These are phyloP conservation scores for Odonthalia washingtoniensis DNA, from an alignment of 31 red algal species.

Conservation along the genomic window DNA sequence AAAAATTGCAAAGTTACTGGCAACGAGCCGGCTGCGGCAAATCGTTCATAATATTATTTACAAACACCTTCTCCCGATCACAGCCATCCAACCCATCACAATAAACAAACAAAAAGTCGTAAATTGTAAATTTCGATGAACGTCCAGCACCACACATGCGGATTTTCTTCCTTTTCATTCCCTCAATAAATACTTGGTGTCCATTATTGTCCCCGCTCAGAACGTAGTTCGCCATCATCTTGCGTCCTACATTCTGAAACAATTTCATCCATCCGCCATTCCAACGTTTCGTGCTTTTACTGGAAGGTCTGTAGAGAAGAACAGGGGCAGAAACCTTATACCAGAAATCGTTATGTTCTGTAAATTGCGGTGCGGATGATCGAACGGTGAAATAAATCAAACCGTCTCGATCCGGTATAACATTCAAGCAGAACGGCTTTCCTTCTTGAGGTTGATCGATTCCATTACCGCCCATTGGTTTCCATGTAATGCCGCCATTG, in stretches of 20 bases:
- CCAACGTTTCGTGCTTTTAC: not conserved
- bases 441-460: slow-evolving; percentile 50
- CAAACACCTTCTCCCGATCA: no score
- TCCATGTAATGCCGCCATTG: slow-evolving; percentile 29
- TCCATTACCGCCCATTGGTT: slow-evolving; percentile 31
- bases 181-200: slow-evolving; percentile 57
- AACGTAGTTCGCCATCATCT: slow-evolving; percentile 28
- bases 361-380: slow-evolving; percentile 47
- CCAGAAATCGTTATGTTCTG: slow-evolving; percentile 80
- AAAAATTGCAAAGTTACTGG: no score
- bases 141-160: not conserved
- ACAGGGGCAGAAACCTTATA: slow-evolving; percentile 48
- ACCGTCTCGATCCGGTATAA: slow-evolving; percentile 25
- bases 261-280: slow-evolving; percentile 57
- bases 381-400: slow-evolving; percentile 43
- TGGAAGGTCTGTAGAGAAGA: slow-evolving; percentile 23
- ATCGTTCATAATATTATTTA: no score
- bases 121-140: not conserved
- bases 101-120: no score
- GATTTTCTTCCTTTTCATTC: not conserved
- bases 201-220: slow-evolving; percentile 55
- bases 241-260: slow-evolving; percentile 68
- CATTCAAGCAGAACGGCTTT: slow-evolving; percentile 20
- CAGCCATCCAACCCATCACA: no score
- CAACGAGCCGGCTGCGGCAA: no score